A percentile compares a stretch with the other conserved stretches of the same genome.
These are phyloP conservation scores for Neospora caninum DNA, from an alignment of 169 alveolate species.

Conservation along the genomic window DNA sequence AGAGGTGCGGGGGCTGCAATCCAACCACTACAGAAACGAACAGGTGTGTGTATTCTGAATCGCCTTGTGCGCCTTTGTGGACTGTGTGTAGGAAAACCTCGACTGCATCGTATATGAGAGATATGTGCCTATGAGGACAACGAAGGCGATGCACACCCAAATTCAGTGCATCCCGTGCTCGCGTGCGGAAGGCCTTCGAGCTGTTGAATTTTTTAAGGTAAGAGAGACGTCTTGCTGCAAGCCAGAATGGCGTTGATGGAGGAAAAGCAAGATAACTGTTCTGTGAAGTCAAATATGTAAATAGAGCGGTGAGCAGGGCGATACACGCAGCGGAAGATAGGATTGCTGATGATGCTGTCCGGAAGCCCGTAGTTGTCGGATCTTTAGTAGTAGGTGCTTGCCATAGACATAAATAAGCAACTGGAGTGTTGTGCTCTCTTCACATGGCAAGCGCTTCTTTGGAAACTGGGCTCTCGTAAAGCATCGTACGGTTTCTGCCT, in stretches of 20 bases:
- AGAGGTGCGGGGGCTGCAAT: too few relatives aligned
- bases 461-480: too few relatives aligned
- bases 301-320: background rate
- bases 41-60: too few relatives aligned
- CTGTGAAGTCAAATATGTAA: background rate
- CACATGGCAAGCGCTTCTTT: too few relatives aligned
- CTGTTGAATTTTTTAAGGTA: conserved; percentile 66
- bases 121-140: conserved; percentile 68
- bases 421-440: too few relatives aligned
- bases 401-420: too few relatives aligned
- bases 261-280: background rate
- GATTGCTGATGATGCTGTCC: too few relatives aligned
- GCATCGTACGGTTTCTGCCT: too few relatives aligned
- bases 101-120: conserved; percentile 72
- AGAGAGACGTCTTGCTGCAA: background rate
- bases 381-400: too few relatives aligned
- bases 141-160: conserved; percentile 73
- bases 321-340: background rate
- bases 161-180: conserved; percentile 65
- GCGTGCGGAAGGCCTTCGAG: conserved; percentile 39
- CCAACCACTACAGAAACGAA: too few relatives aligned
- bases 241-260: background rate
- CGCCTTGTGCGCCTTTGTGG: background rate
- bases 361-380: too few relatives aligned
- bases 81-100: conserved; percentile 12